Evolutionary conservation across 495 filamentous ascomycete species (phyloP).

Genomic region (Xylaria telfairii): DNA sequence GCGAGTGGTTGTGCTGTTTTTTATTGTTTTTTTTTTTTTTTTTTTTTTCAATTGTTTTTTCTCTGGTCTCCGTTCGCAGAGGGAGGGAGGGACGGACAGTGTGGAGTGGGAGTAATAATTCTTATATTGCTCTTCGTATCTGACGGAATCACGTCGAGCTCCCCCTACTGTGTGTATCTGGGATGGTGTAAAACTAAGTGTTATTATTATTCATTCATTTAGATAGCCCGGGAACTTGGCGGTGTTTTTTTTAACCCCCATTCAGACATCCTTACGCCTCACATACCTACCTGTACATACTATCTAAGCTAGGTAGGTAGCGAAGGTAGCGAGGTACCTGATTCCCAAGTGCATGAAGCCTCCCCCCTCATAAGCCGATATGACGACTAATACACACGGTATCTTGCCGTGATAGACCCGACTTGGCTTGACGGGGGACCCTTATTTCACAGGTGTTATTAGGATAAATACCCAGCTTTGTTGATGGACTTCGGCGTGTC

Average conservation of each 20-base stretch:
- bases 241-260: background rate
- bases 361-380: constrained; percentile 5
- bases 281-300: background rate
- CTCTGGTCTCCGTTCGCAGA: too few species aligned
- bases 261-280: background rate
- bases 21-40: too few species aligned
- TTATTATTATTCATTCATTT: constrained; percentile 16
- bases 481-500: background rate
- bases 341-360: constrained; percentile 4
- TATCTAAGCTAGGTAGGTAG: too few species aligned
- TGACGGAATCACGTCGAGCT: constrained; percentile 15
- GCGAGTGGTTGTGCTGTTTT: constrained; percentile 7
- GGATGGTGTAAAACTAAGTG: background rate
- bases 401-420: constrained; percentile 17
- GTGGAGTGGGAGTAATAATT: constrained; percentile 26
- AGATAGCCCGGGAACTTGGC: constrained; percentile 10
- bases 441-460: background rate
- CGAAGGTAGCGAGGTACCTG: background rate
- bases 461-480: background rate
- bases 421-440: background rate
- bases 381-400: background rate
- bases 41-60: too few species aligned
- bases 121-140: constrained; percentile 27
- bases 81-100: background rate
- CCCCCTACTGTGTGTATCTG: background rate